Evolutionary conservation across 2,329 filamentous ascomycete species (phyloP).

Genomic region (Epichloe hybrida): DNA sequence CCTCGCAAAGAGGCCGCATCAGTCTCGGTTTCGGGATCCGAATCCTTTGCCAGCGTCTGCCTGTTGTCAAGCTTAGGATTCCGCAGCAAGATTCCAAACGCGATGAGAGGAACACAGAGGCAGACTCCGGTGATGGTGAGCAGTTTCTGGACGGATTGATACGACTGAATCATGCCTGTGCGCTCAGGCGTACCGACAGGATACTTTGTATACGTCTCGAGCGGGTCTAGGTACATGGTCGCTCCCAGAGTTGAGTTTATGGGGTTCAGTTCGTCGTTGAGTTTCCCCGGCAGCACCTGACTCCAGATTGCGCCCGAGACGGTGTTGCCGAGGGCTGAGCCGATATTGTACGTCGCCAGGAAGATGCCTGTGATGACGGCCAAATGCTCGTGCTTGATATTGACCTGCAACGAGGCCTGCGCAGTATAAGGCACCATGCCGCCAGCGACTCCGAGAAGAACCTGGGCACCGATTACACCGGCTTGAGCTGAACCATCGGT

Average conservation of each 20-base stretch:
- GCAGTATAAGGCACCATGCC: conserved; percentile 45
- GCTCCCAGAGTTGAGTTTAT: conserved; percentile 33
- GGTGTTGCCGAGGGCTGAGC: conserved; percentile 42
- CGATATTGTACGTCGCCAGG: conserved; percentile 42
- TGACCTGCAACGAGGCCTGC: conserved; percentile 45
- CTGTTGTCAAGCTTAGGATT: conserved; percentile 32
- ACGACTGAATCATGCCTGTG: conserved; percentile 40
- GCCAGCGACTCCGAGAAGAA: conserved; percentile 45
- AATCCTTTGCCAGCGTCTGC: conserved; percentile 28
- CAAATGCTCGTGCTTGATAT: conserved; percentile 39
- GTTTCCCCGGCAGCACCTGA: conserved; percentile 36
- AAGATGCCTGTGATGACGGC: conserved; percentile 43
- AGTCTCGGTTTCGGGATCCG: conserved; percentile 9
- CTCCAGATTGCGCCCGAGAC: conserved; percentile 51
- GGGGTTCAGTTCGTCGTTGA: conserved; percentile 31
- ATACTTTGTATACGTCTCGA: conserved; percentile 41
- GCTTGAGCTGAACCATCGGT: conserved; percentile 34
- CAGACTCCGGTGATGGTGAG: conserved; percentile 35
- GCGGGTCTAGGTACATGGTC: conserved; percentile 42
- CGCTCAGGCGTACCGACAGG: conserved; percentile 33
- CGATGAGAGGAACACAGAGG: conserved; percentile 33
- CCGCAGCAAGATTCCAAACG: conserved; percentile 26
- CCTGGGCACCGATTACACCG: conserved; percentile 45
- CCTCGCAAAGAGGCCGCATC: not conserved
- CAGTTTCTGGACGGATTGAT: conserved; percentile 32